Evolutionary conservation across 2,329 filamentous ascomycete species (phyloP), one percentile per base, ranked within the genome.

Genomic region (Pseudogymnoascus sp.): DNA sequence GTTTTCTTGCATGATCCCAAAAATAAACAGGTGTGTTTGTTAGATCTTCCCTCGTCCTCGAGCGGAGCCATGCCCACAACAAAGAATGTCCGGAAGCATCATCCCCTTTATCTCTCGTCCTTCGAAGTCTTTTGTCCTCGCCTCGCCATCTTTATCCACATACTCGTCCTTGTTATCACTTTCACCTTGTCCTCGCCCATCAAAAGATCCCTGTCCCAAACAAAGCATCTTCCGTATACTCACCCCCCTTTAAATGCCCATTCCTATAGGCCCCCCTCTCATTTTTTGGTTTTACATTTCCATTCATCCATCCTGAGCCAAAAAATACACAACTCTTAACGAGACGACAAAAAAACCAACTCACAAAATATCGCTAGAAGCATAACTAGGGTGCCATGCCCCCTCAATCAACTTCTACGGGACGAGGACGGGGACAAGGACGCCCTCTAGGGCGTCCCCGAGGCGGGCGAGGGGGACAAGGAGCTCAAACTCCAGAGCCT

Each of bases 11-110:
- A 21, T 9, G 9, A 33, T 33, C 12, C 5, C 48, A 5, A 17
- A 55, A 55, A 55, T 9, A 33, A 29, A 33, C 48, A 55, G 33
- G 33, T 5, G 31, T 51, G 44, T 10, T 31, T 17, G 44, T 31
- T 33, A 51, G 44, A 33, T 13, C 48, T 4, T 0, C n/a, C 44
- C 48, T 33, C n/a, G 2, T 2, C 48, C 48, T 55, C 48, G 48
- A 55, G n/a, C 33, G 8, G n/a, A 21, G 27, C 2, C 48, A 17
- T 17, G n/a, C 27, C 4, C 48, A 17, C n/a, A 17, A 55, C 29
- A 55, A 55, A 55, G 48, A 55, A 55, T 21, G 17, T 33, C 48
- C 48, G 48, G 27, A 55, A 55, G 48, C 48, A 55, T 55, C 48
- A 33, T 4, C 27, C 48, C 48, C 48, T 33, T 55, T 55, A 31